Conservation (phyloP, 176 grass and related monocot genomes). For the Puya raimondii region DNA sequence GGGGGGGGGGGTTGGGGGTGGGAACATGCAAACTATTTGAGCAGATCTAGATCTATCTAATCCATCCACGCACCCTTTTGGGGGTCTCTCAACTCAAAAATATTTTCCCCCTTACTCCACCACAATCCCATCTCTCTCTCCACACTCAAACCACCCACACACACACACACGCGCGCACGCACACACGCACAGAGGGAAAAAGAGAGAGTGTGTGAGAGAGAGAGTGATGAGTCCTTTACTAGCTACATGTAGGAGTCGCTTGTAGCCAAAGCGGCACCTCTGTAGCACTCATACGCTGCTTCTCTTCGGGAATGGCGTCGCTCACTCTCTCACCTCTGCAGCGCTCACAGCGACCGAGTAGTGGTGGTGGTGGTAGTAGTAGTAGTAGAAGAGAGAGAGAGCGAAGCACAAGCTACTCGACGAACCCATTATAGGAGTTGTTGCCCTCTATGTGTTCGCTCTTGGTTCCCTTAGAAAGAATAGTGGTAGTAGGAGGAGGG, state of each 20-base stretch:
- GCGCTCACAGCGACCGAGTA: conserved; percentile 4
- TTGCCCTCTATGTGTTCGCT: too few species aligned
- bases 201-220: too few species aligned
- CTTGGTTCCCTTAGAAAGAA: too few species aligned
- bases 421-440: too few species aligned
- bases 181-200: too few species aligned
- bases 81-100: conserved; percentile 5
- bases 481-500: too few species aligned
- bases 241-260: too few species aligned
- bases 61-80: not conserved
- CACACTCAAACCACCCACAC: too few species aligned
- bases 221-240: too few species aligned
- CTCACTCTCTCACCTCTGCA: conserved; percentile 20
- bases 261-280: too few species aligned
- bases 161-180: too few species aligned
- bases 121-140: conserved; percentile 5
- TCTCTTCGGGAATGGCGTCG: conserved; percentile 29
- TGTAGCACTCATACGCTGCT: too few species aligned
- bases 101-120: not conserved
- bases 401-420: not conserved
- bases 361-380: not conserved
- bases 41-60: conserved; percentile 46
- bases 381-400: conserved; percentile 11
- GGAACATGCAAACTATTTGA: conserved; percentile 19
- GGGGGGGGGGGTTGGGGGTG: conserved; percentile 12